Conservation (phyloP, 805 yeast species). For the Lachancea dasiensis region DNA sequence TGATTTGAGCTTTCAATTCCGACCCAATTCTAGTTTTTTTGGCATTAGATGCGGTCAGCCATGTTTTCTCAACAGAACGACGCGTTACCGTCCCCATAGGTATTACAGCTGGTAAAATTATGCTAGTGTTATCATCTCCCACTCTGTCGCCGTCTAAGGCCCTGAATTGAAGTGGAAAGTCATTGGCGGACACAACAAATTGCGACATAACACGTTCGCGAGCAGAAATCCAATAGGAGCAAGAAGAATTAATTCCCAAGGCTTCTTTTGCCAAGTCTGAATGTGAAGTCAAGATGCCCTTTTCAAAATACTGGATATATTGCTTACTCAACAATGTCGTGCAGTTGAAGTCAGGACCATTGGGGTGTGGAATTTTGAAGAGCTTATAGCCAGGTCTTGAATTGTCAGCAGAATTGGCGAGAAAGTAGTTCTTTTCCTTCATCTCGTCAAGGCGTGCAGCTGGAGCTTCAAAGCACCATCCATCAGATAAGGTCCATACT, state of each 20-base stretch:
- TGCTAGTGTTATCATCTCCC: slow-evolving; percentile 41
- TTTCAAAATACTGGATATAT: slow-evolving; percentile 65
- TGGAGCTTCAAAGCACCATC: slow-evolving; percentile 82
- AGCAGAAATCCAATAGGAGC: slow-evolving; percentile 91
- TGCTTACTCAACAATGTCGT: slow-evolving; percentile 73
- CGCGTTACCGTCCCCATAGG: slow-evolving; percentile 97
- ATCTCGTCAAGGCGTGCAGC: slow-evolving; percentile 27
- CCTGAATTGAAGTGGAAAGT: slow-evolving; percentile 25
- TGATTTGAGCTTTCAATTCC: slow-evolving; percentile 79
- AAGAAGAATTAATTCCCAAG: slow-evolving; percentile 64
- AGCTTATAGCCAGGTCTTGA: slow-evolving; percentile 22
- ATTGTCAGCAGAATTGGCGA: slow-evolving; percentile 19
- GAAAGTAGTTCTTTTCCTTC: slow-evolving; percentile 32
- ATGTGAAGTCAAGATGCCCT: slow-evolving; percentile 64
- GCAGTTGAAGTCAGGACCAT: slow-evolving; percentile 69
- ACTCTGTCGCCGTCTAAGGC: slow-evolving; percentile 11
- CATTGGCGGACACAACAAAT: slow-evolving; percentile 62
- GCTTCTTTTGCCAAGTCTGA: slow-evolving; percentile 72
- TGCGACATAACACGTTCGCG: slow-evolving; percentile 80
- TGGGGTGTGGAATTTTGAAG: slow-evolving; percentile 84
- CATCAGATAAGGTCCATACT: slow-evolving; percentile 68
- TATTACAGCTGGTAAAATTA: slow-evolving; percentile 76
- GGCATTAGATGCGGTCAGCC: slow-evolving; percentile 97
- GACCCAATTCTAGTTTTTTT: slow-evolving; percentile 83
- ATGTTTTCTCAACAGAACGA: slow-evolving; percentile 93